Evolutionary conservation across 805 yeast genomes (phyloP).

Genomic region (Wickerhamiella occidentalis): DNA sequence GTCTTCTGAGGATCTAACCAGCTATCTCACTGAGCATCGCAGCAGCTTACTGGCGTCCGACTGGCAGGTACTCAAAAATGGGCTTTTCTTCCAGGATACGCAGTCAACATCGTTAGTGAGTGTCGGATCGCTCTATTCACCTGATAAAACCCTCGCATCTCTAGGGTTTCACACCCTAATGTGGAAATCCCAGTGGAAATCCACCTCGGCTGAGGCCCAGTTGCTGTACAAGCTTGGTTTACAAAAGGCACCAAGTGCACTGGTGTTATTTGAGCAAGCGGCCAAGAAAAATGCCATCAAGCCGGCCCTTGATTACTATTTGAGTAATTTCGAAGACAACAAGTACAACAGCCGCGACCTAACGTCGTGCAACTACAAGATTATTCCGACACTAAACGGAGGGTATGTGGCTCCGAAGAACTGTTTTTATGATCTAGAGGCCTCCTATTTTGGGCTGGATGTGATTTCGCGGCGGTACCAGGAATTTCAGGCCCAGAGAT

Average conservation of each 20-base stretch:
- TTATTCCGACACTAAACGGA: slow-evolving; percentile 19
- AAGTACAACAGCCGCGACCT: slow-evolving; percentile 14
- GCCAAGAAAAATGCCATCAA: slow-evolving; percentile 12
- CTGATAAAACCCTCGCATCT: slow-evolving; percentile 20
- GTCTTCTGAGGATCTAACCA: slow-evolving; percentile 29
- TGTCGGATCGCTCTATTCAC: slow-evolving; percentile 23
- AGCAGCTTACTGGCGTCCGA: slow-evolving; percentile 24
- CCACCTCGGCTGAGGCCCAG: slow-evolving; percentile 22
- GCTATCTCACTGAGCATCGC: slow-evolving; percentile 25
- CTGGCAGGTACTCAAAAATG: slow-evolving; percentile 24
- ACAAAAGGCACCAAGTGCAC: slow-evolving; percentile 21
- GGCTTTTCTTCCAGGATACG: slow-evolving; percentile 23
- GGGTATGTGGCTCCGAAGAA: slow-evolving; percentile 17
- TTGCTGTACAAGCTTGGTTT: slow-evolving; percentile 27
- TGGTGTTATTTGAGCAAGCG: slow-evolving; percentile 19
- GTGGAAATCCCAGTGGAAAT: slow-evolving; percentile 24
- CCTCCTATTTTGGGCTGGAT: slow-evolving; percentile 24
- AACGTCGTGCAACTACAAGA: background rate
- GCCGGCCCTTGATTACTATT: slow-evolving; percentile 24
- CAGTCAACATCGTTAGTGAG: slow-evolving; percentile 13
- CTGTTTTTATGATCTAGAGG: slow-evolving; percentile 21
- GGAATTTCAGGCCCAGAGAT: slow-evolving; percentile 22
- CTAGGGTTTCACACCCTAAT: slow-evolving; percentile 25
- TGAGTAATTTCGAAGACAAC: slow-evolving; percentile 21
- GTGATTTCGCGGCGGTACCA: slow-evolving; percentile 20